Base-by-base conservation (phyloP, 306 rosid genomes). In the Glycine soja region DNA sequence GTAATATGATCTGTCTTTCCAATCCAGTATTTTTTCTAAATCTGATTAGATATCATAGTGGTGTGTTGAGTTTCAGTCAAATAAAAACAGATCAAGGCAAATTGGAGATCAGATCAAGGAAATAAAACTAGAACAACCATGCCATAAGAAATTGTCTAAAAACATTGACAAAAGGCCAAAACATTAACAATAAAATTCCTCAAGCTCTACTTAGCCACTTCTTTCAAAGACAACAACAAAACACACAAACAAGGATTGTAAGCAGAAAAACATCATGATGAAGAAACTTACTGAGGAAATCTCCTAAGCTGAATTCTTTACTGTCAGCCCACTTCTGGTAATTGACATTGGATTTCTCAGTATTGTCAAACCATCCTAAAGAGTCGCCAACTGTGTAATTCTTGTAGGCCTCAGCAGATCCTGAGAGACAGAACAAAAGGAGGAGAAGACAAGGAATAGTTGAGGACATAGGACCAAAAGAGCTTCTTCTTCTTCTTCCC, bases 381-480 rank as follows among this genome's bases (percentile, higher is more conserved):
- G 98, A 89, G 74, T 91, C 98, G 2, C 99, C 99, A 1, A 95
- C 99, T 0, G 99, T 95, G 86, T 89, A 88, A 85, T 95, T 95
- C 82, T 88, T 86, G 94, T 91, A 91, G 51, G 93, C 92, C 12
- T 76, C 69, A 52, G 83, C 94, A 81, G 93, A 90, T 78, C 88
- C 85, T 11, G 70, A 80, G 65, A 86, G 80, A 12, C 65, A 85
- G 7, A 81, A n/a, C 10, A 81, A 13, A 48, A 89, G 6, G 14
- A 79, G 15, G 57, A 70, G 15, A 46, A 77, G 34, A 70, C 16
- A 76, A 12, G 85, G 54, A 36, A 80, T 3, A 75, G 11, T 46
- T 50, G 81, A 40, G 80, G 48, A 74, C 18, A 61, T 70, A 63
- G 34, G 14, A 9, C 69, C 47, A 16, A 19, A 57, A 13, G 36